Base-by-base conservation (phyloP, 169 alveolate species). In the Cystoisospora suis region DNA sequence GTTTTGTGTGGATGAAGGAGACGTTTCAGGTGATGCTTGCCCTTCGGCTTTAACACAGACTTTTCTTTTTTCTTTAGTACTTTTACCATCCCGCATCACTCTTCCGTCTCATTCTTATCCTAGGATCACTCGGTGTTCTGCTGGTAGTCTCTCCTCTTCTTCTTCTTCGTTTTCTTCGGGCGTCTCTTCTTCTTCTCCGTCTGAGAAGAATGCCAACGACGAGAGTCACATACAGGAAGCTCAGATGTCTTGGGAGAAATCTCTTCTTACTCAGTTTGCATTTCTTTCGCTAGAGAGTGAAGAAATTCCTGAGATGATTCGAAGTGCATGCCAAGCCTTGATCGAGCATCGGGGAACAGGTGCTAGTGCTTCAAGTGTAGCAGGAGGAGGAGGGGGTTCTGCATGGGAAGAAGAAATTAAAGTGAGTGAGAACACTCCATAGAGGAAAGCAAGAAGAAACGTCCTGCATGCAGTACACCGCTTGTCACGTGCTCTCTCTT, bases 341-440 rank as follows among this genome's bases (percentile, higher is more conserved):
- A 56, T 70, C 38, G 91, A 87, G 47, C 61, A 56, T n/a, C 79
- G 81, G 69, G 79, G 80, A 20, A 0, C 77, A 0, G 87, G 79
- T 20, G 91, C 87, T 38, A 69, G 44, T 12, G 29, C 91, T 0
- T 59, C 91, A 0, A 56, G 87, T 0, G 46, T 80, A 12, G 91
- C 80, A 9, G 77, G 23, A 2, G 83, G 83, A n/a, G 65, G 65
- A 23, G 65, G 65, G 23, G 65, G 29, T 23, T 12, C 23, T 53
- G 83, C 91, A 17, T 87, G 91, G 91, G 91, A 70, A 40, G 91
- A 87, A 42, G 91, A 87, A 47, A 34, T 87, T 53, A 56, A 70
- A 47, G 91, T 87, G 40, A 75, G 91, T 1, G 32, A 9, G 20
- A 49, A 49, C 20, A 9, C 61, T 49, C n/a, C n/a, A n/a, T n/a